These are phyloP conservation scores for Zygosaccharomyces gambellarensis DNA, from an alignment of 805 yeast genomes.

Conservation along the genomic window DNA sequence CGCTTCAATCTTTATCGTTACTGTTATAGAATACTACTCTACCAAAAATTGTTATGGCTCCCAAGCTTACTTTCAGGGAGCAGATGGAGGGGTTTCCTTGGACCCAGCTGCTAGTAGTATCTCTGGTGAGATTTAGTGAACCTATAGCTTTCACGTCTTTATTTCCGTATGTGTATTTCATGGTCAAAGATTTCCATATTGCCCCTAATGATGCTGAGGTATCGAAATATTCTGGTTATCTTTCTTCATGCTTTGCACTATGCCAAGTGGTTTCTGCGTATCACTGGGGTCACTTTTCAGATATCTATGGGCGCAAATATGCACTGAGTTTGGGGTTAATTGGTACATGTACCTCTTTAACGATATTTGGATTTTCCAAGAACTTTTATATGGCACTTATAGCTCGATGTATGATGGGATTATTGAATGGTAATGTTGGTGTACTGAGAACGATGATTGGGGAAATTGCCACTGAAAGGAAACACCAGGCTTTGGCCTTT, in stretches of 20 bases:
- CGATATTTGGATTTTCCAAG: slow-evolving; percentile 50
- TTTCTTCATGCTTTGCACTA: slow-evolving; percentile 58
- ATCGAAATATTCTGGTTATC: slow-evolving; percentile 56
- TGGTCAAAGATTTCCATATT: slow-evolving; percentile 54
- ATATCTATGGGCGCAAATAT: slow-evolving; percentile 52
- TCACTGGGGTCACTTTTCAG: slow-evolving; percentile 57
- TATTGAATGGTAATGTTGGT: slow-evolving; percentile 59
- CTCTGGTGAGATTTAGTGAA: slow-evolving; percentile 51
- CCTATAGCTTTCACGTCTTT: slow-evolving; percentile 61
- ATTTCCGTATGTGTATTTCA: slow-evolving; percentile 59
- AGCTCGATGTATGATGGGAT: slow-evolving; percentile 52
- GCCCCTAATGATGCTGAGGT: slow-evolving; percentile 50
- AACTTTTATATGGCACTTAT: slow-evolving; percentile 49
- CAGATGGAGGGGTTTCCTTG: slow-evolving; percentile 55
- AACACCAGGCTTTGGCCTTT: slow-evolving; percentile 60
- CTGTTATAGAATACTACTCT: not conserved
- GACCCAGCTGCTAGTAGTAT: slow-evolving; percentile 41
- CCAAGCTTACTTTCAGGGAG: slow-evolving; percentile 38
- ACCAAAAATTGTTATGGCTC: slow-evolving; percentile 7
- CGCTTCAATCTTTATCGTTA: not conserved
- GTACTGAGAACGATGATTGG: slow-evolving; percentile 61
- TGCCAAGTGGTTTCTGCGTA: slow-evolving; percentile 54
- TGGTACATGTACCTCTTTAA: slow-evolving; percentile 47
- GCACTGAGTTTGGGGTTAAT: slow-evolving; percentile 47
- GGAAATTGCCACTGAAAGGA: slow-evolving; percentile 51